Evolutionary conservation across 2,329 filamentous ascomycete genomes (phyloP).

Genomic region (Aspergillus oerlinghausenensis): DNA sequence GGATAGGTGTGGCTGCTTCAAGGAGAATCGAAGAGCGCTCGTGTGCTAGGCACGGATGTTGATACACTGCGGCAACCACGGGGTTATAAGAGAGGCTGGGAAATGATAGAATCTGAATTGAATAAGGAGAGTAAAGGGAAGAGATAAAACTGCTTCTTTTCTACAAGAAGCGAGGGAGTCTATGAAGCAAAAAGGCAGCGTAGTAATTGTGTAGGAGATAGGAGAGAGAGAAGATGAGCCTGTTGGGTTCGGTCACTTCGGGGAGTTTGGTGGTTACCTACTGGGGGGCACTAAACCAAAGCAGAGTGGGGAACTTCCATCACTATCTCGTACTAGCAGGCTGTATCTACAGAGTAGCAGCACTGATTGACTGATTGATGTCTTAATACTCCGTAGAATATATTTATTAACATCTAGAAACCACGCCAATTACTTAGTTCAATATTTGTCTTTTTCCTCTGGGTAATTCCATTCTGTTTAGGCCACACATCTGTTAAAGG

Average conservation of each 20-base stretch:
- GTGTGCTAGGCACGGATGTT: conserved; percentile 10
- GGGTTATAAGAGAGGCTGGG: background rate
- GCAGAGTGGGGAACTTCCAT: conserved; percentile 1
- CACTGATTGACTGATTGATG: background rate
- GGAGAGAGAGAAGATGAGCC: background rate
- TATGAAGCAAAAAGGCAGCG: background rate
- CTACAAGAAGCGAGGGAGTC: background rate
- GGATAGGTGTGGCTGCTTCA: background rate
- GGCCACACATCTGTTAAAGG: background rate
- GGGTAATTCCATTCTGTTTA: background rate
- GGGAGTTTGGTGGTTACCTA: background rate
- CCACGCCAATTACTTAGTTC: background rate
- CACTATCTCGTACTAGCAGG: background rate
- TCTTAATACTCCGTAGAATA: background rate
- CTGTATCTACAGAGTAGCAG: too few relatives aligned
- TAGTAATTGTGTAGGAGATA: background rate
- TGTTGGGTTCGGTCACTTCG: background rate
- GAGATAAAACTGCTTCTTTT: background rate
- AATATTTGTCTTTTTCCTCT: background rate
- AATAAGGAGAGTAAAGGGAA: background rate
- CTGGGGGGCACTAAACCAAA: background rate
- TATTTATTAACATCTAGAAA: background rate
- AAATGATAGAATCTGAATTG: background rate
- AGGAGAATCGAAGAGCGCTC: conserved; percentile 7
- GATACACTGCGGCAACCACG: conserved; percentile 8